Evolutionary conservation across 73 alveolate genomes (phyloP), one percentile per base, ranked within the genome.

Genomic region (Stentor coeruleus): DNA sequence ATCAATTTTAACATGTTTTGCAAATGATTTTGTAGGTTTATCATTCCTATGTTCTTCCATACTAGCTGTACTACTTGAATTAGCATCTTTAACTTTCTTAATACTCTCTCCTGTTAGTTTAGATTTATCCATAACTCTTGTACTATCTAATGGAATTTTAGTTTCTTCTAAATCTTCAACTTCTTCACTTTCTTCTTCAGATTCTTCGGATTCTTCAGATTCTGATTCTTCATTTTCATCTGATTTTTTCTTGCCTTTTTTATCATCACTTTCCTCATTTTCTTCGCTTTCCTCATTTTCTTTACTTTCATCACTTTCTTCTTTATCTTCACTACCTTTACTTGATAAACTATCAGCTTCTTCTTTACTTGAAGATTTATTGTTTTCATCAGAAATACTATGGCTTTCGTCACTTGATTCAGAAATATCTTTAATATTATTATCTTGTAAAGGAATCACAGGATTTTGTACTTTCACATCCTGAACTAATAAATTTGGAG

Each of bases 151-250:
- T 1, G n/a, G n/a, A 14, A 11, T 26, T 2, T 26, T 40, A 2
- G 49, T 66, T 66, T 20, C 36, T 11, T 66, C 79, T 15, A 15
- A 20, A 20, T 26, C 11, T 66, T 66, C 37, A 20, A 20, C 37
- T 20, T 20, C 36, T 33, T 66, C 40, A 31, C 79, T 66, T 66
- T 66, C 37, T 20, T 31, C 37, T 66, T 20, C 26, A 40, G 26
- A 28, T 66, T 66, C 79, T 66, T 66, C 79, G 11, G 79, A 66
- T 66, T 66, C 79, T 26, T 33, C 39, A 1, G 26, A 14, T 2
- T 66, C 66, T 20, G 15, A n/a, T 57, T 57, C 35, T n/a, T 31
- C 28, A 20, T 66, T 40, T 1, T 31, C 37, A 14, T 37, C n/a
- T 31, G 15, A n/a, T 66, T 20, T 11, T 26, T 26, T 20, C 33